Conservation (phyloP, 495 filamentous ascomycete species). For the Annulohypoxylon stygium region DNA sequence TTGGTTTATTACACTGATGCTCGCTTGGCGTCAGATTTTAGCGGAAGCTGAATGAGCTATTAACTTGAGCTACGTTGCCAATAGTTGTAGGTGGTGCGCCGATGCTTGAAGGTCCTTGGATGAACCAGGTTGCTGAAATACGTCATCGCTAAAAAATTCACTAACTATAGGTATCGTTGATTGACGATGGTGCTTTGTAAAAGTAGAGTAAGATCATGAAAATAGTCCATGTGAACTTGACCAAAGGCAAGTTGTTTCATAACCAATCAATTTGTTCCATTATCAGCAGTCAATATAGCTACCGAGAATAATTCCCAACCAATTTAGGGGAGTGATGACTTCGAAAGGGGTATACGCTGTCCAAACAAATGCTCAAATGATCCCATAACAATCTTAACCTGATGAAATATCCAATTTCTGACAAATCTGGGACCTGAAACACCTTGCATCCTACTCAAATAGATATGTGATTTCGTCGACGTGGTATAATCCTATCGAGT, state of each 20-base stretch:
- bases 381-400: background rate
- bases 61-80: background rate
- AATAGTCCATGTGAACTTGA: background rate
- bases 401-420: background rate
- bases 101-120: background rate
- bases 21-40: background rate
- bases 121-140: background rate
- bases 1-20: background rate
- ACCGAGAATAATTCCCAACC: background rate
- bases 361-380: slow-evolving; percentile 6
- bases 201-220: background rate
- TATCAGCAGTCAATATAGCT: background rate
- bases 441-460: too few relatives aligned
- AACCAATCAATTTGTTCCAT: background rate
- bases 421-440: background rate
- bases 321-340: background rate
- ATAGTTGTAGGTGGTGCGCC: background rate
- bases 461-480: background rate
- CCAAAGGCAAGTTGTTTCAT: background rate
- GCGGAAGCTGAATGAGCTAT: background rate
- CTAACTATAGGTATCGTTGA: background rate
- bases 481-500: slow-evolving; percentile 17
- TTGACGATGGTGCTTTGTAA: background rate
- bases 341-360: background rate
- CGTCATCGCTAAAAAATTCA: background rate